Conservation (phyloP, 768 basidiomycete species). For the Hericium alpestre region DNA sequence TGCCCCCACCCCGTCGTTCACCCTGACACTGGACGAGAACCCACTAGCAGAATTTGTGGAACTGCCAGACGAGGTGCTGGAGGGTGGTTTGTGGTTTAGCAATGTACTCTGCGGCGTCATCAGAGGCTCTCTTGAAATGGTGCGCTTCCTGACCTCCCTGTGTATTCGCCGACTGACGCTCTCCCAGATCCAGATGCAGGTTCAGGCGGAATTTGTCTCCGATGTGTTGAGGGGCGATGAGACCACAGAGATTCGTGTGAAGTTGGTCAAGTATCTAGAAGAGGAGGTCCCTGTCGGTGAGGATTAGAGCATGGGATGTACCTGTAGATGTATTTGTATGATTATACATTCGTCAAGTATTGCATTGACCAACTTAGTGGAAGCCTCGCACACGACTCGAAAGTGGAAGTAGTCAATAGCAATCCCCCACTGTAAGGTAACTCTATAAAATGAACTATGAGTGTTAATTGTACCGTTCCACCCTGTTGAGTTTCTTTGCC, state of each 20-base stretch:
- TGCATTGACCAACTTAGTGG: too few species aligned
- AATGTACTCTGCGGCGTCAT: constrained; percentile 93
- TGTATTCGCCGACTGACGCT: background rate
- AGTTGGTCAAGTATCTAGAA: constrained; percentile 82
- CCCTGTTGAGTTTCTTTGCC: constrained; percentile 80
- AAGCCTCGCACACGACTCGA: too few species aligned
- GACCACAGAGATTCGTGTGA: constrained; percentile 86
- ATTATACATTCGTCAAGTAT: too few species aligned
- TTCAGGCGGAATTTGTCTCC: constrained; percentile 78
- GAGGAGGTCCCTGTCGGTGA: constrained; percentile 93
- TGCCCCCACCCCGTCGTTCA: constrained; percentile 53
- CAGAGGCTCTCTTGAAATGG: constrained; percentile 93
- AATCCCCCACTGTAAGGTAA: too few species aligned
- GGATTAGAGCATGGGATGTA: constrained; percentile 39
- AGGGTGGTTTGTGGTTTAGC: constrained; percentile 93
- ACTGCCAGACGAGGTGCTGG: constrained; percentile 83
- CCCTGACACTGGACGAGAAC: constrained; percentile 87
- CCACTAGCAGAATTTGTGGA: constrained; percentile 96
- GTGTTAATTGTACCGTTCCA: constrained; percentile 41
- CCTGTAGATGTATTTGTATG: background rate
- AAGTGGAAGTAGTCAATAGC: too few species aligned
- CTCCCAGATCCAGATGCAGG: constrained; percentile 87
- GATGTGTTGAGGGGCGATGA: constrained; percentile 92
- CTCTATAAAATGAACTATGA: background rate
- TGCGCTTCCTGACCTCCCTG: constrained; percentile 25